Evolutionary conservation across 2,329 filamentous ascomycete genomes (phyloP).

Genomic region (Colletotrichum cereale): DNA sequence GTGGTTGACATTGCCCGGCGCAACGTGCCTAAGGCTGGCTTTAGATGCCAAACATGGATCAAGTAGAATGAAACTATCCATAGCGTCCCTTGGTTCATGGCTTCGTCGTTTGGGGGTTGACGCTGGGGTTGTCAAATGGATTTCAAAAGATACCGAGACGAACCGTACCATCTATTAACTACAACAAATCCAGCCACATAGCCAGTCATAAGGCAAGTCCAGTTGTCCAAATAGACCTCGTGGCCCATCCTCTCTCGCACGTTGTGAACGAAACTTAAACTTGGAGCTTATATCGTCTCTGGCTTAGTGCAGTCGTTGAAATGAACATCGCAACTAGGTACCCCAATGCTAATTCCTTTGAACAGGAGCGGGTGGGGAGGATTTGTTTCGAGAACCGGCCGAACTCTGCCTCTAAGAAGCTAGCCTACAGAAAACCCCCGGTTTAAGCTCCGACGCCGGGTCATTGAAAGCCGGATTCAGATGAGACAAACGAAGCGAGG

Average conservation of each 20-base stretch:
- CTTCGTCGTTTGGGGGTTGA: neutral
- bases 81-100: neutral
- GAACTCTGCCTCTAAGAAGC: constrained; percentile 10
- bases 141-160: no score
- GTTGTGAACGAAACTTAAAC: neutral
- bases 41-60: neutral
- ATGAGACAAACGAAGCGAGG: neutral
- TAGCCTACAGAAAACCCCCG: neutral
- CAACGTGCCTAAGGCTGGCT: neutral
- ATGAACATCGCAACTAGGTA: neutral
- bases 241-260: neutral
- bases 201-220: neutral
- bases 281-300: neutral
- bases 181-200: neutral
- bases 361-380: neutral
- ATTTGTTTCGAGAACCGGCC: neutral
- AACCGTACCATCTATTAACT: neutral
- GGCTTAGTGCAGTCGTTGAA: constrained; percentile 9
- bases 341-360: neutral
- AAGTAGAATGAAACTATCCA: neutral
- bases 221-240: neutral
- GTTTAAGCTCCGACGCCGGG: neutral
- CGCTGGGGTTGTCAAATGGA: neutral
- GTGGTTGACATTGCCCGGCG: no score
- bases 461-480: neutral